These are phyloP conservation scores for Aspergillus aculeatinus DNA, from an alignment of 2,329 filamentous ascomycete genomes.

Conservation along the genomic window DNA sequence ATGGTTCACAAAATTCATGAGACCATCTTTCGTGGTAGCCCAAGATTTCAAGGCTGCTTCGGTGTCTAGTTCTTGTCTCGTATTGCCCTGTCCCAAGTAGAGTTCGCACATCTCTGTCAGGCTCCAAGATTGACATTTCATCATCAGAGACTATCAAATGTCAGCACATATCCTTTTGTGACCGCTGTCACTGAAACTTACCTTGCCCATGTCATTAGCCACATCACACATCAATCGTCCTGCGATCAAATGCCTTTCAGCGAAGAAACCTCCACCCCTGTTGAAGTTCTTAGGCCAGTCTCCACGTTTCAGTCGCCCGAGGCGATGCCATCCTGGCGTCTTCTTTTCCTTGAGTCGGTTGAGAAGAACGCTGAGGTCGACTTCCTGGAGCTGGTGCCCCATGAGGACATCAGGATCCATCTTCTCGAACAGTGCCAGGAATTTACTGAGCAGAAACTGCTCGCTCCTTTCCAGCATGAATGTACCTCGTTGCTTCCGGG, in stretches of 20 bases:
- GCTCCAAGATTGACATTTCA: constrained; percentile 96
- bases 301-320: constrained; percentile 78
- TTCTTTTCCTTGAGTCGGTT: constrained; percentile 86
- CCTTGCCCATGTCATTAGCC: constrained; percentile 91
- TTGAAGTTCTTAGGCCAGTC: constrained; percentile 87
- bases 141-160: constrained; percentile 70
- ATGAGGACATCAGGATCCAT: constrained; percentile 92
- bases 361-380: constrained; percentile 88
- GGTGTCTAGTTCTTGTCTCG: constrained; percentile 81
- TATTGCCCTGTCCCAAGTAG: constrained; percentile 72
- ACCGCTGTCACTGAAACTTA: constrained; percentile 21
- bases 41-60: constrained; percentile 83
- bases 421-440: constrained; percentile 82
- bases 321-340: constrained; percentile 89
- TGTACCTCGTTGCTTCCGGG: constrained; percentile 70
- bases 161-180: constrained; percentile 23
- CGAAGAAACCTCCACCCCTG: constrained; percentile 85
- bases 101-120: constrained; percentile 96
- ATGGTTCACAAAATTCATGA: constrained; percentile 91
- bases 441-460: constrained; percentile 78
- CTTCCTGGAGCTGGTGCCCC: constrained; percentile 94
- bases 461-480: constrained; percentile 83
- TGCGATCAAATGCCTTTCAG: constrained; percentile 83
- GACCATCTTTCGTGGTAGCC: constrained; percentile 77
- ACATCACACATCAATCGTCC: constrained; percentile 91